Conservation (phyloP, 2,329 filamentous ascomycete genomes). For the Beauveria bassiana region DNA sequence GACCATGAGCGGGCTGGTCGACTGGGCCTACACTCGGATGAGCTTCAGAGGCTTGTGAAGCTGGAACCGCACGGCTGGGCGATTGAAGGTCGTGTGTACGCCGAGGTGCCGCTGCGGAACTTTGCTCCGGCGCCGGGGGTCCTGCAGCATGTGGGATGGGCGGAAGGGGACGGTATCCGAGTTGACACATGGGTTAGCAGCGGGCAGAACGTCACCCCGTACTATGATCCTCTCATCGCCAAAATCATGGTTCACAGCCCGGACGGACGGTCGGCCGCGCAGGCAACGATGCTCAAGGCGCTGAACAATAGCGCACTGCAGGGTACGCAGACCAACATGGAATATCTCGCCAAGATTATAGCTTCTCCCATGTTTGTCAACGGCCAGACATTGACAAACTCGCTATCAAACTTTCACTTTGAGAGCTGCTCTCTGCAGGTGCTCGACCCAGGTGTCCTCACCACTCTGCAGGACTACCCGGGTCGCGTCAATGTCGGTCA, state of each 20-base stretch:
- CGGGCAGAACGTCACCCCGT: conserved; percentile 47
- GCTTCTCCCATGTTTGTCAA: conserved; percentile 33
- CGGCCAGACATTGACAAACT: conserved; percentile 50
- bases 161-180: conserved; percentile 37
- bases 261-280: conserved; percentile 28
- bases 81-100: conserved; percentile 33
- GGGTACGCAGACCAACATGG: conserved; percentile 46
- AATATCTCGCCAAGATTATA: conserved; percentile 45
- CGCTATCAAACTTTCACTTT: conserved; percentile 43
- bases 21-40: not conserved
- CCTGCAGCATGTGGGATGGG: conserved; percentile 49
- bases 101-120: conserved; percentile 46
- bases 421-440: conserved; percentile 46
- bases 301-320: conserved; percentile 38
- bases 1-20: conserved; percentile 13
- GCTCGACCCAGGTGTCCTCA: conserved; percentile 47
- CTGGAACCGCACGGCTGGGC: conserved; percentile 22
- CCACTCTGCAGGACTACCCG: conserved; percentile 51
- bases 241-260: conserved; percentile 49
- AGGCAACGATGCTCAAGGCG: conserved; percentile 34
- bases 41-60: not conserved
- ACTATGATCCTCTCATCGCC: conserved; percentile 50
- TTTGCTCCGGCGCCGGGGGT: conserved; percentile 53
- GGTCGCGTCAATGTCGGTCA: conserved; percentile 48
- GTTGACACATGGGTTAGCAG: conserved; percentile 58